Evolutionary conservation across 164 flowering plant species (phyloP), one percentile per base, ranked within the genome.

Genomic region (Sedum album): DNA sequence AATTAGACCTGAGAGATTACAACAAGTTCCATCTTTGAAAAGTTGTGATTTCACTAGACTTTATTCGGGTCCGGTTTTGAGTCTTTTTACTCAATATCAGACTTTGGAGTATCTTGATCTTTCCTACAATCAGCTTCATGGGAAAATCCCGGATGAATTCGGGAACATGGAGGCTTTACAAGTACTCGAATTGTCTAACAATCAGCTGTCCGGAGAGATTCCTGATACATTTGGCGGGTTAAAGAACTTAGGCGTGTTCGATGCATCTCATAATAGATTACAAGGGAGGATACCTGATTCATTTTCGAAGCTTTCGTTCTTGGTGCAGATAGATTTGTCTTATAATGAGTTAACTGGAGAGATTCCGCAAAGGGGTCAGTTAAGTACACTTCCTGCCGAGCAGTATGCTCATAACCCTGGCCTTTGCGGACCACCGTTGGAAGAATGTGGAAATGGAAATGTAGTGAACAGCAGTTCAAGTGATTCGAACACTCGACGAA

Each of bases 341-440:
- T 68, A 82, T 48, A 93, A 93, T 36, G 84, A 82, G n/a, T 73
- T 93, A 33, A 84, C 91, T 0, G 98, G 98, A 5, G 81, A 81
- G 26, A 93, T 90, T 51, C 98, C 98, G 1, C 69, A 82, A 7
- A 81, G 86, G 48, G 98, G 96, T 14, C 98, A 93, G 68, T 79
- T 93, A 8, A 88, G 89, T 55, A 90, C 98, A 1, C 88, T 93
- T 25, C 98, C 98, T 0, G 94, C 89, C 5, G 78, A 68, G 53
- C 96, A 89, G 72, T 90, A 80, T 67, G 89, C 83, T 5, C 76
- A 89, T 70, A 93, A 93, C 68, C 88, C 97, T 1, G 98, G 97
- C 11, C 88, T 93, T n/a, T 93, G 98, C 53, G 97, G 98, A 1
- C 88, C 91, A 55, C 98, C 98, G 7, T 77, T 93, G 70, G 84